Base-by-base conservation (phyloP, 305 asterid genomes). In the Solanum hybrid region DNA sequence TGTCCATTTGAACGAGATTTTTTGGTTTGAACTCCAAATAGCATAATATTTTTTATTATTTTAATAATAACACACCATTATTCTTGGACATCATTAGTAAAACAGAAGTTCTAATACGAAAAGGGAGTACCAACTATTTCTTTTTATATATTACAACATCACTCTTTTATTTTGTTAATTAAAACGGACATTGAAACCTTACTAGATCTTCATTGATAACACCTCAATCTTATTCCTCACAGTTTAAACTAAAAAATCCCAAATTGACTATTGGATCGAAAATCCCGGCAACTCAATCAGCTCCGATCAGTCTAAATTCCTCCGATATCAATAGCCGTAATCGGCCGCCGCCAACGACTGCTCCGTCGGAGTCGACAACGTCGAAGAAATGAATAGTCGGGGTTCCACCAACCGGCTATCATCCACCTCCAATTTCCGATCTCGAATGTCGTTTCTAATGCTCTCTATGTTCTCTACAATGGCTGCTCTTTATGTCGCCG, bases 381-480 rank as follows among this genome's bases (percentile, higher is more conserved):
- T 31, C 10, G 83, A 24, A 17, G 90, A 77, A 87, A 95, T 94
- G 97, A 92, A 89, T 89, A 61, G 96, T 94, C 96, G 98, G 92
- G 94, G 94, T 89, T 93, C 97, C 2, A 83, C 85, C 75, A 93
- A 91, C 95, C 95, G 94, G 93, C 94, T 89, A 75, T 91, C 92
- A 32, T 91, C 96, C 57, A 88, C 91, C 27, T 87, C 94, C 79
- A 91, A 91, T 73, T 94, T 95, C 39, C 92, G 94, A 83, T 93
- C 92, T 89, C 97, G 97, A 91, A 51, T 97, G 90, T 92, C 94
- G 24, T 92, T 95, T 91, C 41, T 96, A 90, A 87, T 95, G 92
- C 94, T 96, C 15, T 93, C 97, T 38, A 97, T 96, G 99, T 93
- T 96, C 83, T 96, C 98, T 91, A 91, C 98, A 85, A 95, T 96